Evolutionary conservation across 164 flowering plant species (phyloP), one percentile per base, ranked within the genome.

Genomic region (Umbilicus rupestris): DNA sequence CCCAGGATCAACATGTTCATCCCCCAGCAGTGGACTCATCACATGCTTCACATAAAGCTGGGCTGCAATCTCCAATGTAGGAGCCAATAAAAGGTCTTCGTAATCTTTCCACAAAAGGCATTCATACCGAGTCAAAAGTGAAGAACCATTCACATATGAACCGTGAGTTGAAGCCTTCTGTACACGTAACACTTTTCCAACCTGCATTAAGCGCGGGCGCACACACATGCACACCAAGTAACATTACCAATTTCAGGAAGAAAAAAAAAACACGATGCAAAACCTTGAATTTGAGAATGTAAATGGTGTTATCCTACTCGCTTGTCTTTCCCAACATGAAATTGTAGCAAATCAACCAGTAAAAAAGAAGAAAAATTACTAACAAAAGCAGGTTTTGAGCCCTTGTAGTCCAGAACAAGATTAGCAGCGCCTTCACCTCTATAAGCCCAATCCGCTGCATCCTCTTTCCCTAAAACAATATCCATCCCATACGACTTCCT

Each of bases 391-490:
- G 89, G 89, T 65, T 87, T 79, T 10, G 86, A 79, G 76, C 97
- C 96, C 42, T 70, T 67, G 68, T 89, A 91, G 35, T 89, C 82
- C 28, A 94, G 84, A 39, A 91, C 96, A 47, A 91, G 75, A 78
- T 94, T 91, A 7, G 78, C 88, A 65, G 92, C 96, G 47, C 96
- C 97, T 84, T 91, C 97, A 64, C 96, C 97, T 78, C 88, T 87
- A 70, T 94, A 94, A 52, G 69, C 52, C 99, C 97, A 94, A 67
- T 89, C 85, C 7, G 44, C 70, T 0, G 94, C 97, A 68, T 94
- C 89, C 20, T 81, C 70, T 62, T 70, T 78, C 63, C 78, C 76
- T 58, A 94, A 74, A 44, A 81, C 71, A 69, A 78, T 29, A 67
- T 73, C 84, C 92, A 79, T 83, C 12, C 24, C 24, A 22, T n/a